Conservation (phyloP, 768 basidiomycete genomes). For the Termitomyces heimii region DNA sequence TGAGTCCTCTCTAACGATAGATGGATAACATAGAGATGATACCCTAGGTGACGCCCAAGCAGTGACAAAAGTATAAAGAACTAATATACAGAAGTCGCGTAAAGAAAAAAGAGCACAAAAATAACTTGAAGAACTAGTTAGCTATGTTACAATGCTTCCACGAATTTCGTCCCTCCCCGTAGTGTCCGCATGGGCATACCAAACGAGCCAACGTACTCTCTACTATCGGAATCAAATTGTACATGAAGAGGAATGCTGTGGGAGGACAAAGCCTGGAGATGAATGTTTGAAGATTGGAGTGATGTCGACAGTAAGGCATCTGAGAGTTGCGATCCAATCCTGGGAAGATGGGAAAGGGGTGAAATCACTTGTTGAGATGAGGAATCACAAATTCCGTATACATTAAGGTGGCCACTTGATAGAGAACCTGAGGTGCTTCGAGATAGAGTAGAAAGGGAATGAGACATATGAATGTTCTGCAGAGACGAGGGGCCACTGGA, state of each 20-base stretch:
- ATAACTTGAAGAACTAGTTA: not conserved
- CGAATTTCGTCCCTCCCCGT: slow-evolving; percentile 41
- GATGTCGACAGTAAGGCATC: slow-evolving; percentile 24
- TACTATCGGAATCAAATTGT: slow-evolving; percentile 6
- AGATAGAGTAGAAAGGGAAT: slow-evolving; percentile 13
- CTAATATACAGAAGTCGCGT: not conserved
- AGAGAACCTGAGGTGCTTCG: slow-evolving; percentile 21
- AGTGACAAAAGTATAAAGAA: too few species aligned
- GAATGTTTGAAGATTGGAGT: slow-evolving; percentile 18
- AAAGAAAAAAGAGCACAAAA: not conserved
- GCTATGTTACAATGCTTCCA: slow-evolving; percentile 30
- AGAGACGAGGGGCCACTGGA: slow-evolving; percentile 2
- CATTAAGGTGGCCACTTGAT: slow-evolving; percentile 23
- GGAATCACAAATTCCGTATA: slow-evolving; percentile 17
- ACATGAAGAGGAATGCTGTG: slow-evolving; percentile 8
- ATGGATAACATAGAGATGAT: not conserved
- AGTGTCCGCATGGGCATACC: slow-evolving; percentile 30
- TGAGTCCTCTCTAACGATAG: not conserved
- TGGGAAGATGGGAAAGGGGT: slow-evolving; percentile 19
- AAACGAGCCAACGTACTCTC: slow-evolving; percentile 11
- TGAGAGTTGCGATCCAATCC: slow-evolving; percentile 21
- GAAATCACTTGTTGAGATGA: slow-evolving; percentile 18
- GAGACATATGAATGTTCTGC: slow-evolving; percentile 1
- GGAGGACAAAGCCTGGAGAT: slow-evolving; percentile 14
- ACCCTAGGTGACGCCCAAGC: not conserved